Percentiles rank a stretch among this genome's conserved stretches.
Conservation (phyloP, 768 basidiomycete genomes). For the Nidularia pulvinata region DNA sequence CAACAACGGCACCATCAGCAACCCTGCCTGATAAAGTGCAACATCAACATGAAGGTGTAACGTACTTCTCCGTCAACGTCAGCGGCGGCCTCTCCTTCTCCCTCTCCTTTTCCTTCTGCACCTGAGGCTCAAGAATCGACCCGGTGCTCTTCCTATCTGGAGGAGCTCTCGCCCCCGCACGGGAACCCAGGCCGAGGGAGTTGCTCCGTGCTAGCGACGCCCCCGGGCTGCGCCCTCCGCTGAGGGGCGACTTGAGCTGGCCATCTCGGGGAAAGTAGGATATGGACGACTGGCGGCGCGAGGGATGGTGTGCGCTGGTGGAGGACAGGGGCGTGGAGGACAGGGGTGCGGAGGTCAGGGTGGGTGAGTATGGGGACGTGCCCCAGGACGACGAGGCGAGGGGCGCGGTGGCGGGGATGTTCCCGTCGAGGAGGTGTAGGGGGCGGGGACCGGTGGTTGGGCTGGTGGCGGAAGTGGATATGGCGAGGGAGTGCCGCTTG, state of each 20-base stretch:
- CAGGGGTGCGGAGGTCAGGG: slow-evolving; percentile 9
- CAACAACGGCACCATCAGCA: no score
- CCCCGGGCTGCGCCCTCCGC: slow-evolving; percentile 5
- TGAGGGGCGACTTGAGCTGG: slow-evolving; percentile 7
- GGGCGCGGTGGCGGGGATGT: slow-evolving; percentile 8
- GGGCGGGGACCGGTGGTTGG: slow-evolving; percentile 35
- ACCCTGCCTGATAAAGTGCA: no score
- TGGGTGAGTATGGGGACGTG: slow-evolving; percentile 1
- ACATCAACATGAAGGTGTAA: slow-evolving; percentile 8
- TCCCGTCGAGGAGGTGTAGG: slow-evolving; percentile 43
- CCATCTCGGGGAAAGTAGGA: slow-evolving; percentile 38
- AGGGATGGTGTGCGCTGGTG: slow-evolving; percentile 12
- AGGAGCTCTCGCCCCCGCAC: slow-evolving; percentile 8
- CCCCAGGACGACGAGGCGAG: slow-evolving; percentile 9
- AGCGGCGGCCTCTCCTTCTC: slow-evolving; percentile 37
- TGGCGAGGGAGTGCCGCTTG: slow-evolving; percentile 8
- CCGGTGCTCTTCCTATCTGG: slow-evolving; percentile 23
- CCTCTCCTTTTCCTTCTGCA: slow-evolving; percentile 1
- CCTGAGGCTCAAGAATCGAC: slow-evolving; percentile 7
- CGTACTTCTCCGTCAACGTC: slow-evolving; percentile 76
- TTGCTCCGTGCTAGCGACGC: slow-evolving; percentile 11
- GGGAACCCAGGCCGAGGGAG: slow-evolving; percentile 10
- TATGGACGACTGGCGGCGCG: slow-evolving; percentile 53
- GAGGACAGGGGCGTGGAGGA: slow-evolving; percentile 11
- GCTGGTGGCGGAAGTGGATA: slow-evolving; percentile 3